Percentiles rank a stretch among this genome's conserved stretches.
These are phyloP conservation scores for Beauveria sp. DNA, from an alignment of 2,329 filamentous ascomycete genomes.

Conservation along the genomic window DNA sequence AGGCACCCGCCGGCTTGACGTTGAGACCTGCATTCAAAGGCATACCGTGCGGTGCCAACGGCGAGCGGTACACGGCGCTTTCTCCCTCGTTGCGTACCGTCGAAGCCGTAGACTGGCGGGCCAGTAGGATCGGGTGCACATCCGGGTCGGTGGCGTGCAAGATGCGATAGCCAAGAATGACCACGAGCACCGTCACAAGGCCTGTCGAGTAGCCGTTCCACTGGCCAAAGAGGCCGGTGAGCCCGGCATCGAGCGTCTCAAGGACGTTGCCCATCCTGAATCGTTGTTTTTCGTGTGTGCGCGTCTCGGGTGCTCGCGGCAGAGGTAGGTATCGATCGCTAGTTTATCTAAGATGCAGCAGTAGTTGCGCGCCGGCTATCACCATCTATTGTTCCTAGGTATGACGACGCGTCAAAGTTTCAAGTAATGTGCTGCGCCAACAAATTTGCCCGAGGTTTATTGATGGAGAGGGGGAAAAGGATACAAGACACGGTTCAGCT, in stretches of 20 bases:
- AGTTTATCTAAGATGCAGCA: not conserved
- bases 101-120: slow-evolving; percentile 71
- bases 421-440: not conserved
- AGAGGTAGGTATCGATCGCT: not conserved
- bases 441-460: not conserved
- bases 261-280: slow-evolving; percentile 32
- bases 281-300: slow-evolving; percentile 3
- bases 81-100: slow-evolving; percentile 77
- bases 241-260: slow-evolving; percentile 61
- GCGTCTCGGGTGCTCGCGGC: not conserved
- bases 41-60: slow-evolving; percentile 78
- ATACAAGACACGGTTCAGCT: not conserved
- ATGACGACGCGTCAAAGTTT: not conserved
- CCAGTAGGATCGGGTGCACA: slow-evolving; percentile 83
- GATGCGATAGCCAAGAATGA: slow-evolving; percentile 63
- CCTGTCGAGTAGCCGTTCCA: slow-evolving; percentile 76
- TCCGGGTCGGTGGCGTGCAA: slow-evolving; percentile 73
- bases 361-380: not conserved
- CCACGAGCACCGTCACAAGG: slow-evolving; percentile 58
- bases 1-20: slow-evolving; percentile 70
- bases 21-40: slow-evolving; percentile 69
- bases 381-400: not conserved
- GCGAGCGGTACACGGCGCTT: slow-evolving; percentile 78
- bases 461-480: not conserved
- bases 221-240: slow-evolving; percentile 63